Evolutionary conservation across 1,284 basidiomycete species (phyloP), one percentile per base, ranked within the genome.

Genomic region (Malassezia obtusa): DNA sequence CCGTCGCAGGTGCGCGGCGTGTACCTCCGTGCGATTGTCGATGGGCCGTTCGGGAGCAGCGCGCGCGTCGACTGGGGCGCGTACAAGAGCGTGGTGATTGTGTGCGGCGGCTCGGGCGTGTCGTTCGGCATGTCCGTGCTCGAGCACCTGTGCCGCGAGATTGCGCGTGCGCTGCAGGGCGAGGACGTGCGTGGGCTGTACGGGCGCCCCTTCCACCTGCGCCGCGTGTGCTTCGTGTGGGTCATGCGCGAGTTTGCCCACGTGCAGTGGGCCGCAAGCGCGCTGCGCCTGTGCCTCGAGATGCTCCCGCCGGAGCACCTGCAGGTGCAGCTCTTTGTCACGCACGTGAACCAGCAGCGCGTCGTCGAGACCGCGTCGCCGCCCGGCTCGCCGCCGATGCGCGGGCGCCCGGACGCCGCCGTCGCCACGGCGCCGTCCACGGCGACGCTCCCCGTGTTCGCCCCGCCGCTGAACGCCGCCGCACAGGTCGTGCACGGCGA

Each of bases 171-270:
- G 65, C 78, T 80, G 0, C 60, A 59, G 25, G 62, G 64, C 44
- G 57, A 61, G 25, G 41, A 46, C 5, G 63, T 67, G 49, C 69
- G 67, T 37, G 65, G 69, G 40, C 8, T 15, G 26, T 56, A 25
- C 21, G 71, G 70, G 3, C 77, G 76, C 37, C 73, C 73, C 9
- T 81, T 79, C 61, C 76, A 77, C 53, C 82, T 81, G 1, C 77
- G 73, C 35, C 79, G 86, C 2, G 79, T 89, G 0, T 79, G 86
- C 22, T 87, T 90, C 61, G 80, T 89, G 3, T 90, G 88, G 88
- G 80, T 89, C 44, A 78, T 87, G 44, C 78, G 86, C 46, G 87
- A 89, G 68, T 87, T 84, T 67, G 80, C 85, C 11, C 86, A 89
- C 68, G 77, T 89, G 35, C 83, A 84, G 52, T 89, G 87, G 87